A percentile compares a stretch with the other conserved stretches of the same genome.
phyloP scores from a whole-genome alignment of 2,329 filamentous ascomycete genomes.

The Ophiosphaerella herpotricha region DNA sequence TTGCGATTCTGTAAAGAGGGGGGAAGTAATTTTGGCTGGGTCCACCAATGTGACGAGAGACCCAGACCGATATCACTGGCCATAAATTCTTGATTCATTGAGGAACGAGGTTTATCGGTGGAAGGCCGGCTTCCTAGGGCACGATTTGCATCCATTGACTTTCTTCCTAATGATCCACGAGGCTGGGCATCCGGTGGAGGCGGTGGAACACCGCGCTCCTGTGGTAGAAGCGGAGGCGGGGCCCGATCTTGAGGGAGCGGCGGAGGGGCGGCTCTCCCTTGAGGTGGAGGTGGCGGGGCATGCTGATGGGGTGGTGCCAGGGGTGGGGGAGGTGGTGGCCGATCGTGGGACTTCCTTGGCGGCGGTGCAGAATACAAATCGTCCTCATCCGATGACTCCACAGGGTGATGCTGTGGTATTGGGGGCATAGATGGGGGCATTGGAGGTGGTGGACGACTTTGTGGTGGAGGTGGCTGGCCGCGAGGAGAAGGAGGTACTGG shows the following conservation, averaged over 20 bases:
- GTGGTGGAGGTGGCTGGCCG: conserved; percentile 35
- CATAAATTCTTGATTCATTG: conserved; percentile 77
- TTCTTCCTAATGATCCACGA: conserved; percentile 54
- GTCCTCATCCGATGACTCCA: conserved; percentile 41
- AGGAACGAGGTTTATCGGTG: conserved; percentile 73
- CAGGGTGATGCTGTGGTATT: conserved; percentile 30
- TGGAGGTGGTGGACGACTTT: conserved; percentile 36
- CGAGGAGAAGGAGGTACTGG: conserved; percentile 44
- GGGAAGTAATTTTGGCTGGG: conserved; percentile 76
- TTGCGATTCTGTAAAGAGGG: conserved; percentile 80
- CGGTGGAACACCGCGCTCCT: conserved; percentile 23
- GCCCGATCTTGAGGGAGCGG: conserved; percentile 44
- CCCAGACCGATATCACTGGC: conserved; percentile 85
- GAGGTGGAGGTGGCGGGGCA: conserved; percentile 43
- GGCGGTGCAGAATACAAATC: conserved; percentile 44
- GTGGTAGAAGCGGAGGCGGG: conserved; percentile 52
- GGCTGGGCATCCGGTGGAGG: conserved; percentile 48
- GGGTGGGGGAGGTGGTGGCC: conserved; percentile 43
- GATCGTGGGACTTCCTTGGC: conserved; percentile 42
- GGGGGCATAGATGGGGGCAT: conserved; percentile 44
- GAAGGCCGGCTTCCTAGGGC: conserved; percentile 62
- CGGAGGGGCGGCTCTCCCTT: conserved; percentile 47
- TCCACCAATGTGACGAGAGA: conserved; percentile 81
- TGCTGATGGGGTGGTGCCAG: conserved; percentile 42
- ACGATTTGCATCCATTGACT: conserved; percentile 69